Conservation (phyloP, 805 yeast genomes). For the Yamadazyma phyllophila region DNA sequence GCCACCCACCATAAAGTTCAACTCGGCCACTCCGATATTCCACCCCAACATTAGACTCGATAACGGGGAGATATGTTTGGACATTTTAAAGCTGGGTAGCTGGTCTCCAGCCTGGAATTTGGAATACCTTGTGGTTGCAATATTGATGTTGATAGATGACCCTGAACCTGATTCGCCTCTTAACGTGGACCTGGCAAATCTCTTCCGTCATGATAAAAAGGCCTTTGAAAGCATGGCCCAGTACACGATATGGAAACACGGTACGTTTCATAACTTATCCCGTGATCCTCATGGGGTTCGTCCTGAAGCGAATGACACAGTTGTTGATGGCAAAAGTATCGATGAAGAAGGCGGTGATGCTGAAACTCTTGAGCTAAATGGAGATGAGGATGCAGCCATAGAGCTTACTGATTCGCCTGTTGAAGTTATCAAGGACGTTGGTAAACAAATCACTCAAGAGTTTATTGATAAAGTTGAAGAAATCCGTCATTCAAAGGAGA, state of each 20-base stretch:
- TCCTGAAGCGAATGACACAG: not conserved
- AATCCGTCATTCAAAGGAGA: conserved; percentile 20
- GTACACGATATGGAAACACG: conserved; percentile 38
- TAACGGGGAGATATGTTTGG: conserved; percentile 71
- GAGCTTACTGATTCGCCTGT: not conserved
- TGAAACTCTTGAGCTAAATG: not conserved
- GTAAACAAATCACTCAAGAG: conserved; percentile 32
- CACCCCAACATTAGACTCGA: conserved; percentile 41
- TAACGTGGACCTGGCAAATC: conserved; percentile 65
- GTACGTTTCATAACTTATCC: conserved; percentile 21
- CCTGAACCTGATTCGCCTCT: conserved; percentile 75
- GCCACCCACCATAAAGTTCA: conserved; percentile 58
- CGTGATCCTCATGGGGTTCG: not conserved
- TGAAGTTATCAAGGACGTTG: conserved; percentile 28
- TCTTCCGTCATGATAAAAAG: conserved; percentile 43
- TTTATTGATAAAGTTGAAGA: conserved; percentile 33
- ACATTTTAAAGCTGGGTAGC: conserved; percentile 51
- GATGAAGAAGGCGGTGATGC: not conserved
- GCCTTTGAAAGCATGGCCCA: conserved; percentile 43
- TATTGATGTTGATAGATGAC: conserved; percentile 53
- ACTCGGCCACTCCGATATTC: conserved; percentile 32
- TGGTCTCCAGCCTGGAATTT: conserved; percentile 82
- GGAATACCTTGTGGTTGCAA: conserved; percentile 52
- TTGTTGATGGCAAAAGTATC: not conserved
- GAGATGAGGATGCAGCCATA: not conserved